Percentiles rank a stretch among this genome's conserved stretches.
phyloP scores from a whole-genome alignment of 2,329 filamentous ascomycete species.

The Cladosporium sp. region DNA sequence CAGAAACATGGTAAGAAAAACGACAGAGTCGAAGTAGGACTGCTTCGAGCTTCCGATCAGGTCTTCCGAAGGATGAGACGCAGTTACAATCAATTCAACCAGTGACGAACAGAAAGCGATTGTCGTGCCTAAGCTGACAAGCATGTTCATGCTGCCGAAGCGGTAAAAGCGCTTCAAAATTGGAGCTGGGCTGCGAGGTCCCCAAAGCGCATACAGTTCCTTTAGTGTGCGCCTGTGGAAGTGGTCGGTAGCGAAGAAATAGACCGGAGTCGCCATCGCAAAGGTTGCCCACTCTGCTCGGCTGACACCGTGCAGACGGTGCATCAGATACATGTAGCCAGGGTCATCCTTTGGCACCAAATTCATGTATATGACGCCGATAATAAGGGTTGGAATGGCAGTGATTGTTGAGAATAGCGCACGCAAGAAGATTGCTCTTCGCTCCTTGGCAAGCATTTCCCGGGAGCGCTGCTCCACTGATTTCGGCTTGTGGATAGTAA shows the following conservation, averaged over 20 bases:
- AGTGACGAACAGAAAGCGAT: conserved; percentile 83
- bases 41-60: conserved; percentile 23
- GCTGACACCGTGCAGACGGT: conserved; percentile 60
- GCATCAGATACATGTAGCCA: conserved; percentile 44
- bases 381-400: conserved; percentile 75
- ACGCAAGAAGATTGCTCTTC: conserved; percentile 60
- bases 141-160: conserved; percentile 96
- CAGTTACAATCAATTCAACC: conserved; percentile 59
- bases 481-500: conserved; percentile 70
- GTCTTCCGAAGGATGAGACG: not conserved
- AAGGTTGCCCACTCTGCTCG: conserved; percentile 9
- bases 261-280: conserved; percentile 59
- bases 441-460: conserved; percentile 64
- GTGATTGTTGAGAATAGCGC: conserved; percentile 61
- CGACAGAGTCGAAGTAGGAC: conserved; percentile 82
- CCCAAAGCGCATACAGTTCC: conserved; percentile 73
- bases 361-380: conserved; percentile 89
- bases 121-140: conserved; percentile 81
- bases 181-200: conserved; percentile 64
- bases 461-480: conserved; percentile 77
- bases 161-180: conserved; percentile 72
- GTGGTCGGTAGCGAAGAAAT: conserved; percentile 77
- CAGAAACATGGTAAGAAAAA: conserved; percentile 85
- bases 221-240: conserved; percentile 77
- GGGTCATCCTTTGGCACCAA: conserved; percentile 53